These are phyloP conservation scores for Capronia americana DNA, from an alignment of 2,329 filamentous ascomycete species.

Conservation along the genomic window DNA sequence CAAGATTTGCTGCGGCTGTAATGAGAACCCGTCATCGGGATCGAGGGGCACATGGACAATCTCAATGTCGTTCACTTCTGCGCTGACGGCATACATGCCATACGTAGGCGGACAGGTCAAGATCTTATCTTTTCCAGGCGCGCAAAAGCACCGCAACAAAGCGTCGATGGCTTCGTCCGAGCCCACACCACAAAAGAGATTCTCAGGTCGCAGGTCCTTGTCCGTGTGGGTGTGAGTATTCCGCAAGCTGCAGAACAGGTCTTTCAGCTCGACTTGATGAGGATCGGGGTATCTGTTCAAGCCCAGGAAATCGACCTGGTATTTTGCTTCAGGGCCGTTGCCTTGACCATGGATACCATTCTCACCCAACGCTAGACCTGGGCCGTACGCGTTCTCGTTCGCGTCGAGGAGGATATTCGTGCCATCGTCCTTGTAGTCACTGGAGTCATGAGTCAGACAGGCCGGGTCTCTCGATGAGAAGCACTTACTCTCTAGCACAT, in stretches of 20 bases:
- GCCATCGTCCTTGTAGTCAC: conserved; percentile 98
- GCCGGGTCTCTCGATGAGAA: background rate
- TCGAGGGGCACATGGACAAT: conserved; percentile 86
- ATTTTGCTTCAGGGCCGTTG: conserved; percentile 44
- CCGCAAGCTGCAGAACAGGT: conserved; percentile 82
- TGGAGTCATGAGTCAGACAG: conserved; percentile 52
- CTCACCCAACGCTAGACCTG: conserved; percentile 67
- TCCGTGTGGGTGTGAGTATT: conserved; percentile 83
- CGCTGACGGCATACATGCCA: conserved; percentile 96
- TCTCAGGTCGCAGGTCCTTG: conserved; percentile 74
- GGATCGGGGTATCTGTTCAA: conserved; percentile 96
- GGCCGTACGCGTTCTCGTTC: conserved; percentile 96
- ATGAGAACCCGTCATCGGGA: conserved; percentile 71
- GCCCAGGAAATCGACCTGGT: conserved; percentile 74
- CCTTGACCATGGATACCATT: conserved; percentile 46
- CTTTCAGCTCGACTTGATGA: conserved; percentile 86
- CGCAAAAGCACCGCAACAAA: conserved; percentile 89
- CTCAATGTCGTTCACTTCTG: conserved; percentile 88
- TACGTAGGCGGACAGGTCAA: conserved; percentile 96
- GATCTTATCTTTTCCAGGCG: conserved; percentile 85
- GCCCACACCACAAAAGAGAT: conserved; percentile 93
- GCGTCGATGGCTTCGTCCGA: conserved; percentile 97
- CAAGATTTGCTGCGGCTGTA: conserved; percentile 74
- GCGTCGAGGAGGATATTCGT: conserved; percentile 95
- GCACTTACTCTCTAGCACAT: conserved; percentile 76